phyloP scores from a whole-genome alignment of 208 protist species.

The Entamoeba histolytica region DNA sequence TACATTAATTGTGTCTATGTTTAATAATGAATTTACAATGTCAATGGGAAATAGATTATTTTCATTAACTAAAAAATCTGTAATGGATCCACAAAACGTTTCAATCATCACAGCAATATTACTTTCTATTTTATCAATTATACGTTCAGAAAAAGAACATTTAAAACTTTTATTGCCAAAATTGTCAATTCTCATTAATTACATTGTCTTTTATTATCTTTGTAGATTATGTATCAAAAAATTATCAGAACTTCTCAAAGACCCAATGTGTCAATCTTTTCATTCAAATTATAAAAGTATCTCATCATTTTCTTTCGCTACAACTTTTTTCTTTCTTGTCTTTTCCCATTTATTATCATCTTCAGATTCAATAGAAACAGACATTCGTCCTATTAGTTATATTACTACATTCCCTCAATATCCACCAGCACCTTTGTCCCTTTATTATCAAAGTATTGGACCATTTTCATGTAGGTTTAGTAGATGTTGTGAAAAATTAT shows the following conservation, averaged over 20 bases:
- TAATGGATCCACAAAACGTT: not conserved
- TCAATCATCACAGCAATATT: not conserved
- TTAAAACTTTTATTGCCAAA: not conserved
- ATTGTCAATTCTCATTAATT: not conserved
- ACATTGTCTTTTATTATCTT: not conserved
- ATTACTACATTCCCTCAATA: not conserved
- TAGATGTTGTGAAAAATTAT: not conserved
- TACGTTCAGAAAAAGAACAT: not conserved
- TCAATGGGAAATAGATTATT: not conserved
- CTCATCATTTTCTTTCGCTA: not conserved
- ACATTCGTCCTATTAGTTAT: not conserved
- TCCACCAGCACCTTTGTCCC: not conserved
- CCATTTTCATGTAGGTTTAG: not conserved
- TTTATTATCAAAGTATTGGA: not conserved
- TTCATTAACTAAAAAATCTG: not conserved
- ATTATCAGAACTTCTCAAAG: not conserved
- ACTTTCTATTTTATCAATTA: not conserved
- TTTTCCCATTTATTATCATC: not conserved
- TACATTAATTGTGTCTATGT: not conserved
- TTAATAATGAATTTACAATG: not conserved
- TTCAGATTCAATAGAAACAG: not conserved
- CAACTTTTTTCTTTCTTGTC: not conserved
- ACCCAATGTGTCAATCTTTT: not conserved
- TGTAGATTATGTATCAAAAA: not conserved
- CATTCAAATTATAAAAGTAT: not conserved